A percentile compares a stretch with the other conserved stretches of the same genome.
These are phyloP conservation scores for Colletotrichum coccodes DNA, from an alignment of 2,329 filamentous ascomycete genomes.

Conservation along the genomic window DNA sequence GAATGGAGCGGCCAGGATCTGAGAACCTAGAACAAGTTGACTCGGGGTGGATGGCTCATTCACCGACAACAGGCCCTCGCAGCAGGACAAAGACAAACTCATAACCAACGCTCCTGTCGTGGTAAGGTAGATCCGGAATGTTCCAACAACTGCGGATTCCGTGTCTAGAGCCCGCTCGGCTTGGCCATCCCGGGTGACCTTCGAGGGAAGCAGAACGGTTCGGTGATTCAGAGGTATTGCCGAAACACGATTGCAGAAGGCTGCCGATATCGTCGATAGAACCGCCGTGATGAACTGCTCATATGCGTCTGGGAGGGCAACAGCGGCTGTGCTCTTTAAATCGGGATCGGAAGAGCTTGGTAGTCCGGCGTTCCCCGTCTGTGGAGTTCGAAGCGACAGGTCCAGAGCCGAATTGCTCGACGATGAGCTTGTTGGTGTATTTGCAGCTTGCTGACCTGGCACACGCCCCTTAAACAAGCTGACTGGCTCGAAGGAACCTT, in stretches of 20 bases:
- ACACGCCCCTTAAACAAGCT: slow-evolving; percentile 57
- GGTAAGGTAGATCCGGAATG: slow-evolving; percentile 64
- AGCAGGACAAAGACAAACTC: slow-evolving; percentile 57
- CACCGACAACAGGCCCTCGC: slow-evolving; percentile 57
- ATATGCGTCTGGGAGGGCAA: slow-evolving; percentile 57
- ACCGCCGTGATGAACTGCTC: slow-evolving; percentile 65
- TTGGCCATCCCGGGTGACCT: slow-evolving; percentile 25
- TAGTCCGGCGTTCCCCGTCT: slow-evolving; percentile 32
- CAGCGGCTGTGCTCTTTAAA: slow-evolving; percentile 44
- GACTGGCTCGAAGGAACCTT: slow-evolving; percentile 61
- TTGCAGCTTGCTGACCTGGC: slow-evolving; percentile 49
- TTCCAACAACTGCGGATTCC: slow-evolving; percentile 45
- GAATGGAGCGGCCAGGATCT: slow-evolving; percentile 65
- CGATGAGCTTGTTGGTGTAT: slow-evolving; percentile 58
- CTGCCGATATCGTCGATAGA: slow-evolving; percentile 59
- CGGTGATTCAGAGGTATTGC: slow-evolving; percentile 65
- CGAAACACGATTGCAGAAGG: slow-evolving; percentile 58
- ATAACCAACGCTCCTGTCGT: slow-evolving; percentile 65
- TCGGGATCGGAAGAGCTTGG: slow-evolving; percentile 40
- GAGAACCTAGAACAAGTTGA: slow-evolving; percentile 51
- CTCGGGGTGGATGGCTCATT: slow-evolving; percentile 54
- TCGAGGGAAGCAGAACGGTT: slow-evolving; percentile 55
- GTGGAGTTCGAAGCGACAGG: slow-evolving; percentile 41
- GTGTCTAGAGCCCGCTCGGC: slow-evolving; percentile 9
- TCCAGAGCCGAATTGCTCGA: slow-evolving; percentile 54